A percentile compares a stretch with the other conserved stretches of the same genome.
Conservation (phyloP, 192 early-diverging fungal species). For the Entomortierella beljakovae region DNA sequence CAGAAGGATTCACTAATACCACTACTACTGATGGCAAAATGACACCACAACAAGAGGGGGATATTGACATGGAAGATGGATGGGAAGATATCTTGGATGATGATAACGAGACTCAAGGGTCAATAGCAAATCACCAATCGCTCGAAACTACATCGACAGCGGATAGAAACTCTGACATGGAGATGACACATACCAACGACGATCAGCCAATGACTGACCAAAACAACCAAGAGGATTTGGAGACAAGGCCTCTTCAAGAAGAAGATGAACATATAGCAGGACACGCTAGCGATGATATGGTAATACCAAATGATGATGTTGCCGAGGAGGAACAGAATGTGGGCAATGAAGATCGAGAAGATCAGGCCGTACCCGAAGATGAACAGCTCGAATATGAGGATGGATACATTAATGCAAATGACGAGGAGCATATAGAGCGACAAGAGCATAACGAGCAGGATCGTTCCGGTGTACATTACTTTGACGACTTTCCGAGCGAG, state of each 20-base stretch:
- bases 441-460: slow-evolving; percentile 38
- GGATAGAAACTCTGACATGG: no score
- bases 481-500: slow-evolving; percentile 51
- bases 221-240: not conserved
- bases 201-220: not conserved
- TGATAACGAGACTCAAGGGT: not conserved
- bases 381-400: slow-evolving; percentile 19
- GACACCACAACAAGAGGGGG: not conserved
- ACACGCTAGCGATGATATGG: not conserved
- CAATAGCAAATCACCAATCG: not conserved
- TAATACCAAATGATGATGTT: not conserved
- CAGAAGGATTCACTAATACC: not conserved
- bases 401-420: slow-evolving; percentile 31
- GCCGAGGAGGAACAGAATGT: not conserved
- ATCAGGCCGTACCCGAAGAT: not conserved
- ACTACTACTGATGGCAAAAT: slow-evolving; percentile 2
- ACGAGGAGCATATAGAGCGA: slow-evolving; percentile 38
- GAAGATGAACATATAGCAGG: not conserved
- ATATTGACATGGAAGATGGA: slow-evolving; percentile 9
- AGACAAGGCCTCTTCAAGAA: not conserved
- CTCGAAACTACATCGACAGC: no score
- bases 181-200: not conserved
- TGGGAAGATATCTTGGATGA: slow-evolving; percentile 20
- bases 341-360: no score
- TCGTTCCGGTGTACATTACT: slow-evolving; percentile 15